A percentile compares a stretch with the other conserved stretches of the same genome.
Conservation (phyloP, 129 eudicot genomes). For the Tagetes erecta region DNA sequence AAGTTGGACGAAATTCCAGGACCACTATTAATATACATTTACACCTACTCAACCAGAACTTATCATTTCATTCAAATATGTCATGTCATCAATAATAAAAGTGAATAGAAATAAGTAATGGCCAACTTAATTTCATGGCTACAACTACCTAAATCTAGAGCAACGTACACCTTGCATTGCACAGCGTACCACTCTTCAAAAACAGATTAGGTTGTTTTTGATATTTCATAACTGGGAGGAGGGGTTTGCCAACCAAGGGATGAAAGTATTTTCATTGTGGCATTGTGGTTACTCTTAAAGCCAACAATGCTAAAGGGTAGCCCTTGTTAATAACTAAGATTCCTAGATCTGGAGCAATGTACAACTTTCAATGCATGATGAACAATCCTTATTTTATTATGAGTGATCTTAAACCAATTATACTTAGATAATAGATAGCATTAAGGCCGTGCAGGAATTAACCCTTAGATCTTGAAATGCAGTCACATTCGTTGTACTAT, state of each 20-base stretch:
- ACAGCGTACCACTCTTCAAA: constrained; percentile 19
- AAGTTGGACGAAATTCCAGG: constrained; percentile 41
- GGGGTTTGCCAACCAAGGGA: constrained; percentile 12
- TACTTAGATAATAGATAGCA: background rate
- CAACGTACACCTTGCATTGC: constrained; percentile 21
- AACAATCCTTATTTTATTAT: constrained; percentile 3
- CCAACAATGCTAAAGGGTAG: background rate
- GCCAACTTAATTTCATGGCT: constrained; percentile 14
- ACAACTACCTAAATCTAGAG: constrained; percentile 22
- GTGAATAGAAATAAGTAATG: constrained; percentile 24
- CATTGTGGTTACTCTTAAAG: constrained; percentile 11
- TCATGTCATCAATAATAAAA: constrained; percentile 34
- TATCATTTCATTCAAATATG: constrained; percentile 39
- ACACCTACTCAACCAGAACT: constrained; percentile 52
- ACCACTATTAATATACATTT: constrained; percentile 48
- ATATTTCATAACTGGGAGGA: constrained; percentile 4
- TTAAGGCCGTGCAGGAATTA: constrained; percentile 6
- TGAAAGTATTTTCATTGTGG: constrained; percentile 8
- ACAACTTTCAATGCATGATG: constrained; percentile 10
- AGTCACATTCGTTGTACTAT: constrained; percentile 24
- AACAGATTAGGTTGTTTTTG: background rate
- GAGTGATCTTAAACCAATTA: background rate
- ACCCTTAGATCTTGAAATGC: constrained; percentile 24
- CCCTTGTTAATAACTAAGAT: background rate
- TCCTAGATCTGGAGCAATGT: constrained; percentile 21